Base-by-base conservation (phyloP, 331 rosid genomes). In the Rosa hybrid region DNA sequence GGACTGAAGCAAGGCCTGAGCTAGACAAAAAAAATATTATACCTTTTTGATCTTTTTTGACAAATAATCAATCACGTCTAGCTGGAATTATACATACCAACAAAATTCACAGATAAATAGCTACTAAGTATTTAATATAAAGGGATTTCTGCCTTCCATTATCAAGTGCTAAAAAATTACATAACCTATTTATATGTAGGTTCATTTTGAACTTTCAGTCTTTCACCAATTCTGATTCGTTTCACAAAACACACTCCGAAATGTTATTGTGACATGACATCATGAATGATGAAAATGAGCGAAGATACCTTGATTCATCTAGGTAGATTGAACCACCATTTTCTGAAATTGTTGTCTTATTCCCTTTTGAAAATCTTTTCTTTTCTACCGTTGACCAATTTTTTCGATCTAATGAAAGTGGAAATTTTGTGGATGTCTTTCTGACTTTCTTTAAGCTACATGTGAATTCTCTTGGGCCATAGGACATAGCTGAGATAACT, bases 291-390 rank as follows among this genome's bases (percentile, higher is more conserved):
- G 65, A 75, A 80, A 79, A 75, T 16, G 74, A 74, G 18, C 11
- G 21, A 42, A 44, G 65, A 65, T 86, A 94, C 98, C 96, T 83
- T 20, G 82, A 83, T 77, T 84, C 87, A 86, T 91, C 91, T 12
- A 87, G 44, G 93, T 83, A 64, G 79, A 82, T 76, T 91, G 94
- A 84, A 87, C 86, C 82, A 87, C 78, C 83, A 72, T 87, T 87
- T 92, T 91, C 79, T 90, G 97, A 86, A 92, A 91, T 82, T 94
- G 96, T 65, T 92, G 97, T 81, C 82, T 91, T 84, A 92, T 89
- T 76, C 98, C 98, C 89, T 89, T 95, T 4, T 18, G 86, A 79
- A 95, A 92, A 83, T 86, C 90, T 79, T 86, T 82, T 82, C 83
- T 46, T 91, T 78, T 93, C 98, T 17, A 7, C 80, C 59, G 72